Evolutionary conservation across 305 asterid genomes (phyloP), one percentile per base, ranked within the genome.

Genomic region (Ajuga reptans): DNA sequence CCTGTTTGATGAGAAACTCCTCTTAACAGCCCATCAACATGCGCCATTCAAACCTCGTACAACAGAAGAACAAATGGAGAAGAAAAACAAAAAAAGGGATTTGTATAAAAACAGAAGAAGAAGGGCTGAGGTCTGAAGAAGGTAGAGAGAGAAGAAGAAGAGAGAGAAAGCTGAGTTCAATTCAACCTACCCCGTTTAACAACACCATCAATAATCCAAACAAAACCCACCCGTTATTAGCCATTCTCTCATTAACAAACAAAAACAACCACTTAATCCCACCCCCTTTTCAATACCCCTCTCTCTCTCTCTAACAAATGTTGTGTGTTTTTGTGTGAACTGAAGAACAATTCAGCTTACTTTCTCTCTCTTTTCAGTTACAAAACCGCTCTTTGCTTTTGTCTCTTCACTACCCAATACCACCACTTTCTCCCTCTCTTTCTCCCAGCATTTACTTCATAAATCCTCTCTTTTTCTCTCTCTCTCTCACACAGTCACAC

Each of bases 321-420:
- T 65, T 72, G 78, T 75, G 73, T 58, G 49, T 51, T 60, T 65
- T 55, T 76, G 71, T 80, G 81, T 64, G 79, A 58, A 72, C 63
- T 76, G 81, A 76, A 58, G 69, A 52, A n/a, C n/a, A n/a, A 75
- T 73, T 52, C 74, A 75, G 79, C 82, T 73, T 55, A 59, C 49
- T 71, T 78, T 86, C 86, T 79, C 93, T 76, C 85, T 73, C 90
- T 84, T 84, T 81, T 84, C 94, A 78, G 96, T 89, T 89, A 87
- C 90, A 81, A 89, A 78, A 84, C 89, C 84, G 77, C 87, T 75
- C 74, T 74, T 77, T 14, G 56, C 60, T 79, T 79, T 83, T 75
- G 78, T 83, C 83, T 74, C 83, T 82, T 79, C 77, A 66, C 34
- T 53, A 76, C 71, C 75, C 76, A 78, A 79, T 18, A 72, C 83